Percentiles rank a stretch among this genome's conserved stretches.
These are phyloP conservation scores for Stephanodiscus triporus DNA, from an alignment of 108 stramenopile genomes.

Conservation along the genomic window DNA sequence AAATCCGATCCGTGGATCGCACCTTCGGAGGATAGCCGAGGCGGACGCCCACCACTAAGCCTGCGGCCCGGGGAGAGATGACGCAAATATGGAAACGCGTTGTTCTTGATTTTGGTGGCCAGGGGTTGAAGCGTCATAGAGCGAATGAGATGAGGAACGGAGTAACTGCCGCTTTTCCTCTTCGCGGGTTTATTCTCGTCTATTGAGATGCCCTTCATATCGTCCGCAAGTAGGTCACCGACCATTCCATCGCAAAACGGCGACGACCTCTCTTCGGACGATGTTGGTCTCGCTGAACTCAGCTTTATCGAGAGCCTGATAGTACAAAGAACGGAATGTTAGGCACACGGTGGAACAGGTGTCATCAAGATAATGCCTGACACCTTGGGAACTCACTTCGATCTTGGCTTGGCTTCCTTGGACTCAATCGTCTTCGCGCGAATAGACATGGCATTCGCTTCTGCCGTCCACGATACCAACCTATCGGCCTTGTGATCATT, in stretches of 20 bases:
- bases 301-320: conserved; percentile 9
- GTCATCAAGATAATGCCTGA: not conserved
- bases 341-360: not conserved
- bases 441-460: not conserved
- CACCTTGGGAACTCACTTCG: not conserved
- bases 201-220: conserved; percentile 28
- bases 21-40: conserved; percentile 43
- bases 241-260: conserved; percentile 28
- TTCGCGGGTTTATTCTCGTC: conserved; percentile 16
- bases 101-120: conserved; percentile 22
- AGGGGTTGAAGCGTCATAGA: conserved; percentile 41
- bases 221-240: conserved; percentile 31
- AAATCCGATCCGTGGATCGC: conserved; percentile 40
- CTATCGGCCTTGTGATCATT: conserved; percentile 42
- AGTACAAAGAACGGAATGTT: not conserved
- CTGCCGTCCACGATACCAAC: conserved; percentile 3
- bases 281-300: conserved; percentile 8
- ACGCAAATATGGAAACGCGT: conserved; percentile 23
- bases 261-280: conserved; percentile 7
- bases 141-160: conserved; percentile 34
- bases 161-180: not conserved
- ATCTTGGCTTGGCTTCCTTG: not conserved
- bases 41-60: conserved; percentile 2
- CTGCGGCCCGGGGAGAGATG: conserved; percentile 6
- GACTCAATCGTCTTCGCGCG: not conserved